A percentile compares a stretch with the other conserved stretches of the same genome.
phyloP scores from a whole-genome alignment of 345 rosid genomes.

The Citrus maxima region DNA sequence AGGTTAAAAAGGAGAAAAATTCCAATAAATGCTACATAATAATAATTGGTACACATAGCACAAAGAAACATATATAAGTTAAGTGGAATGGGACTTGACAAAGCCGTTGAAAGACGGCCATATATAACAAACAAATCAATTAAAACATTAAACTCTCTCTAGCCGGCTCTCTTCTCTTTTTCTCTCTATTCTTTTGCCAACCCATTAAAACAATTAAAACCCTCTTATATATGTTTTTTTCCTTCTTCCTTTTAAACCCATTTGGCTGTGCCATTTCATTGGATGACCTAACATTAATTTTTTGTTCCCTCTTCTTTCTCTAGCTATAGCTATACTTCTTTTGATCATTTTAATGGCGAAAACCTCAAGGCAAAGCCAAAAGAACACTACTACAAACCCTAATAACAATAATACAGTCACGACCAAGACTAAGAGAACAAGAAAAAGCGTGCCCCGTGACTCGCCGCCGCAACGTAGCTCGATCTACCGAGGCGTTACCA shows the following conservation, averaged over 20 bases:
- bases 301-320: not conserved
- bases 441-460: conserved; percentile 50
- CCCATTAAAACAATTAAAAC: not conserved
- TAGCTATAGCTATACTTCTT: not conserved
- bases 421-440: conserved; percentile 38
- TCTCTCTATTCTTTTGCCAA: not conserved
- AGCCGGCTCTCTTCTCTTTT: conserved; percentile 12
- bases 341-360: conserved; percentile 37
- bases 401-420: too few species aligned
- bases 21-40: not conserved
- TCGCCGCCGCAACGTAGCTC: conserved; percentile 66
- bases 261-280: conserved; percentile 1
- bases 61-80: not conserved
- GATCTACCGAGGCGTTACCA: conserved; percentile 58
- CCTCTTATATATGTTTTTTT: not conserved
- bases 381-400: not conserved
- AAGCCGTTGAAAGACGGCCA: conserved; percentile 35
- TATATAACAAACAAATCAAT: not conserved
- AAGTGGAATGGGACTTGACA: conserved; percentile 2
- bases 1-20: not conserved
- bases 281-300: not conserved
- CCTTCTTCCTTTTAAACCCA: not conserved
- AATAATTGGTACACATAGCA: not conserved
- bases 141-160: not conserved
- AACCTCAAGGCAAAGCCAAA: conserved; percentile 21